Evolutionary conservation across 345 rosid species (phyloP), one percentile per base, ranked within the genome.

Genomic region (Rhodamnia rubescens): DNA sequence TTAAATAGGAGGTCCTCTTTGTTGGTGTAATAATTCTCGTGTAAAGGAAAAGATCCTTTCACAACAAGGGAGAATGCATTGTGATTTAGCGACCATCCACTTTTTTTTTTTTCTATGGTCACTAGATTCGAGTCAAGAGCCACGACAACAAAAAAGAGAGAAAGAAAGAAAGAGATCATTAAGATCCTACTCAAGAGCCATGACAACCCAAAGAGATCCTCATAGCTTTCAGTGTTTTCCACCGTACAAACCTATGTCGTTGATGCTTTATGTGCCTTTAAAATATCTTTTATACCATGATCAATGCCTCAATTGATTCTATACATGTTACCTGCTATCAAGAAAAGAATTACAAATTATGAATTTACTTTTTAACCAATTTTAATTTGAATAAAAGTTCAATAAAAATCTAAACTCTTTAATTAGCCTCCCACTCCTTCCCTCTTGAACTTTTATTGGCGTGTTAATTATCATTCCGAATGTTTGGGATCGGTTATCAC

Each of bases 401-500:
- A 64, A 69, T 36, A 36, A 69, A 36, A 36, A 18, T 36, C 47
- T 69, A 22, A 0, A 69, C 11, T 40, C 5, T 21, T 69, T 64
- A 32, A 32, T 32, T 16, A 29, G 11, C 20, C 78, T 9, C 47
- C 47, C 3, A 1, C 13, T 18, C 47, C 44, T 64, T 32, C 44
- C 3, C 78, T 18, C 5, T 32, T 32, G 78, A 69, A 32, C 44
- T 69, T 55, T 69, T 32, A 32, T 69, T 69, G 8, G 44, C 47
- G 0, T 64, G 78, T 22, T 69, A 16, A 32, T 69, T 5, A 1
- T 18, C 10, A 69, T 32, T 69, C 13, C 75, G 8, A 64, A 55
- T 21, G 11, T 55, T 32, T 32, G 8, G 21, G 12, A 16, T 64
- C 0, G 18, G 0, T 10, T 1, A 64, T 64, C 0, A 0, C 20